Evolutionary conservation across 2,329 filamentous ascomycete species (phyloP), one percentile per base, ranked within the genome.

Genomic region (Juglanconis sp.): DNA sequence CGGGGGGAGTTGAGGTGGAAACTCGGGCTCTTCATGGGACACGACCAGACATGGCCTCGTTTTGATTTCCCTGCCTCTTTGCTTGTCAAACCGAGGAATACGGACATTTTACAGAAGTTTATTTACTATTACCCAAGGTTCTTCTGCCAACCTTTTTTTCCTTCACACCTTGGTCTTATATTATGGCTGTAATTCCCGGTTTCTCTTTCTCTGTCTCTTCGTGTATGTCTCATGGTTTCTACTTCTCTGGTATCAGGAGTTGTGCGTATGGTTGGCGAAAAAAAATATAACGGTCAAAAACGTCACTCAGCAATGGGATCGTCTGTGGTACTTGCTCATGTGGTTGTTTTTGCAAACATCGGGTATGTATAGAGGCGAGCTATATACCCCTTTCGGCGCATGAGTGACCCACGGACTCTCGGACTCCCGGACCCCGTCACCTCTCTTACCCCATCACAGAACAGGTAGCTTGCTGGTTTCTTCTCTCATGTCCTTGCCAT

Each of bases 121-220:
- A 60, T 59, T 60, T 61, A 57, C 59, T 59, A 54, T 55, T 59
- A 56, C 62, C 56, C 60, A 59, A 53, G 56, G 63, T 59, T 57
- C 31, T 57, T 60, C 60, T 65, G 47, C 62, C 64, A 64, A 62
- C 60, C 57, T 68, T 65, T 61, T 65, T 59, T 68, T 69, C 57
- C 62, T 56, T 63, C 64, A 67, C 62, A 64, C 56, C 53, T 62
- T 59, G 65, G 62, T 66, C 65, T 64, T 63, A 64, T 63, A 62
- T 64, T 64, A 56, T 59, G 61, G 62, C 65, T 69, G 63, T 69
- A 69, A 68, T 69, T 65, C 57, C 62, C 63, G 30, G 34, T 49
- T 17, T 61, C 64, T 53, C 60, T 57, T 52, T 56, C 55, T 55
- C 35, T 53, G 50, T 56, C 53, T 57, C 61, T 44, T 59, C 42